Conservation (phyloP, 306 rosid species). For the Astragalus membranaceus region DNA sequence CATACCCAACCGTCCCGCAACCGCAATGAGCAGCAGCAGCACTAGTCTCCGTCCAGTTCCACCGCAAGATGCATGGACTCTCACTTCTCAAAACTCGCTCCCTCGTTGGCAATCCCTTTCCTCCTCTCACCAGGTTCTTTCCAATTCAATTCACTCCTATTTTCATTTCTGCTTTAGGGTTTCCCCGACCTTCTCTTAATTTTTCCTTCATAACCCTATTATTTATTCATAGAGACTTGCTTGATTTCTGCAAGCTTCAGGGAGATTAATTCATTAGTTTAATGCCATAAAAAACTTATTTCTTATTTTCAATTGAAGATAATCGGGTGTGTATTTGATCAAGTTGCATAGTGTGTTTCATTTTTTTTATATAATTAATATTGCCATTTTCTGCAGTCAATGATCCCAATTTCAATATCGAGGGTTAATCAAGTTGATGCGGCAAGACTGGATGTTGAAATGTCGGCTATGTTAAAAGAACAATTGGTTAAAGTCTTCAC, state of each 20-base stretch:
- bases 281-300: neutral
- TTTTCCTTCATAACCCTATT: neutral
- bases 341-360: neutral
- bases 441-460: slow-evolving; percentile 85
- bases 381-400: slow-evolving; percentile 27
- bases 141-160: neutral
- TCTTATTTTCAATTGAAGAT: neutral
- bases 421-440: slow-evolving; percentile 98
- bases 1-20: neutral
- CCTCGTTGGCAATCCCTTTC: slow-evolving; percentile 27
- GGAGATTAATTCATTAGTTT: neutral
- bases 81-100: slow-evolving; percentile 16
- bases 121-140: slow-evolving; percentile 30
- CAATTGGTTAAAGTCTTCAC: slow-evolving; percentile 92
- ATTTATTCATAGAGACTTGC: neutral
- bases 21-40: neutral
- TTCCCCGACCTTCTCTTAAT: neutral
- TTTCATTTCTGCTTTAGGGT: slow-evolving; percentile 1
- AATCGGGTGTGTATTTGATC: slow-evolving; percentile 1
- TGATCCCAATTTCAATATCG: slow-evolving; percentile 78
- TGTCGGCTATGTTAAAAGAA: slow-evolving; percentile 98
- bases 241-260: neutral
- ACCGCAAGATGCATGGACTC: slow-evolving; percentile 34
- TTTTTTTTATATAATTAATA: neutral
- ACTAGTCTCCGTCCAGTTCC: slow-evolving; percentile 8